Conservation (phyloP, 805 yeast genomes). For the Saccharomycopsis javanensis region DNA sequence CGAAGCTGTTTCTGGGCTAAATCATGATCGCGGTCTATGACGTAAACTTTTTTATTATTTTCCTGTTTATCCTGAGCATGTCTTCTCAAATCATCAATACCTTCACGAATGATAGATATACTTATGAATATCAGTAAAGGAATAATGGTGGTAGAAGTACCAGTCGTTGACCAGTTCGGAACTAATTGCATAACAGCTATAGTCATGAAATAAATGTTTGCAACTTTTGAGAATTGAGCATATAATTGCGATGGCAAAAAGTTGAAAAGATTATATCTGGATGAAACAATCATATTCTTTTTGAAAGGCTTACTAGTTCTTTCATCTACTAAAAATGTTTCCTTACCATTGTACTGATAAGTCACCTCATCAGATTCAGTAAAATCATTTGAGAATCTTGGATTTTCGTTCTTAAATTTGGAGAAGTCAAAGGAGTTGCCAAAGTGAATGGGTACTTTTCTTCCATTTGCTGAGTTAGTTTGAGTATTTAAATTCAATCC, state of each 20-base stretch:
- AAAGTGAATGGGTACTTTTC: constrained; percentile 13
- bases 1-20: constrained; percentile 15
- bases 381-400: background rate
- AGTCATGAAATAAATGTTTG: constrained; percentile 80
- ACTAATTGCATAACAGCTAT: constrained; percentile 92
- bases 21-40: background rate
- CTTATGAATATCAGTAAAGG: constrained; percentile 81
- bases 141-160: constrained; percentile 85
- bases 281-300: constrained; percentile 68
- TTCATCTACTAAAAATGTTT: constrained; percentile 11
- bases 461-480: constrained; percentile 7
- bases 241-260: constrained; percentile 81
- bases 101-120: constrained; percentile 87
- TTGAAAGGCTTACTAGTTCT: constrained; percentile 31
- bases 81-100: constrained; percentile 84
- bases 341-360: constrained; percentile 4
- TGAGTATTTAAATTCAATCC: constrained; percentile 1
- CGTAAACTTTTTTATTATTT: constrained; percentile 40
- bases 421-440: constrained; percentile 7
- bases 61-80: constrained; percentile 81
- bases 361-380: background rate
- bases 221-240: constrained; percentile 88
- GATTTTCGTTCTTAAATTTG: constrained; percentile 1
- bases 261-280: constrained; percentile 71
- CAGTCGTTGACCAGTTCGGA: constrained; percentile 96